These are phyloP conservation scores for Williopsis jadinii DNA, from an alignment of 1,139 yeast genomes.

Conservation along the genomic window DNA sequence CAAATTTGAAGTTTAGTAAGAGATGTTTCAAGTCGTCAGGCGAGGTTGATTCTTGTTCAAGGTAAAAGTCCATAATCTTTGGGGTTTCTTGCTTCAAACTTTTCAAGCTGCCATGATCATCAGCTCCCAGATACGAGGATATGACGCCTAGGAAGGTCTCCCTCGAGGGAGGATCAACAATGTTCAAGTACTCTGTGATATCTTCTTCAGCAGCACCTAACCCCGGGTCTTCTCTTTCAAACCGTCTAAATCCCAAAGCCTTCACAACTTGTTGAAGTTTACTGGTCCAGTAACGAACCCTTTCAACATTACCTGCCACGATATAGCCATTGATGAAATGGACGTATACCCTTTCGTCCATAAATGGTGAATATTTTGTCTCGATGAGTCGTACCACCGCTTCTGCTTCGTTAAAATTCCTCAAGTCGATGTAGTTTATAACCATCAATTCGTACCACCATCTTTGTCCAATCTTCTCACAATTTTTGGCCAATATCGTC, in stretches of 20 bases:
- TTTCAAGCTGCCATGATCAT: not conserved
- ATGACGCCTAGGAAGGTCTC: constrained; percentile 11
- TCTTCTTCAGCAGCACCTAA: constrained; percentile 14
- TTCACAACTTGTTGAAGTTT: constrained; percentile 6
- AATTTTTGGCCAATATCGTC: constrained; percentile 20
- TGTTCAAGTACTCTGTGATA: constrained; percentile 9
- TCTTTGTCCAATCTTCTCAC: constrained; percentile 24
- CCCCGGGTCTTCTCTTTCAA: constrained; percentile 9
- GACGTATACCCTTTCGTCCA: constrained; percentile 16
- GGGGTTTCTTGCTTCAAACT: constrained; percentile 1
- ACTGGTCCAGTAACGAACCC: constrained; percentile 10
- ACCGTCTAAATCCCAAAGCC: constrained; percentile 7
- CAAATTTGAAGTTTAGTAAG: constrained; percentile 12
- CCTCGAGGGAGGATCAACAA: constrained; percentile 11
- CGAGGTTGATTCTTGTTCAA: constrained; percentile 6
- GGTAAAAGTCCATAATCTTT: constrained; percentile 13
- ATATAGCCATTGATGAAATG: constrained; percentile 14
- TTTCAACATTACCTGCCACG: constrained; percentile 6
- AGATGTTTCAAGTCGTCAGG: constrained; percentile 10
- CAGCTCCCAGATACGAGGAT: constrained; percentile 6
- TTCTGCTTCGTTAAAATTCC: constrained; percentile 26
- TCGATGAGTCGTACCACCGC: constrained; percentile 7
- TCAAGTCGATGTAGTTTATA: constrained; percentile 24
- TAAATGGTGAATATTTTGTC: constrained; percentile 6
- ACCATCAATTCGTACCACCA: constrained; percentile 34